Base-by-base conservation (phyloP, 2,329 filamentous ascomycete species). In the Fusarium equiseti region DNA sequence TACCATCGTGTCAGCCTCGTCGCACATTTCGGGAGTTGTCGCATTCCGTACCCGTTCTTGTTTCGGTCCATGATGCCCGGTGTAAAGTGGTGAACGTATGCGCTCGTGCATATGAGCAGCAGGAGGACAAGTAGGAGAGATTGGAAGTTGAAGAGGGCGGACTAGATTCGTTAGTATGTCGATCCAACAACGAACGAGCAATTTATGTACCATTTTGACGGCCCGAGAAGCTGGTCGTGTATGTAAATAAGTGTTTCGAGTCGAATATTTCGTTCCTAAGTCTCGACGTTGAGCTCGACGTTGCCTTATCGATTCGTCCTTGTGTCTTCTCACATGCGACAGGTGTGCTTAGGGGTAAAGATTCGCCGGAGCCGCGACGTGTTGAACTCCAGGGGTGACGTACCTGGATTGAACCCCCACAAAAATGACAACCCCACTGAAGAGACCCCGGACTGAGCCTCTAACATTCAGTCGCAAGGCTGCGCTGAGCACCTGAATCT, bases 81-180 rank as follows among this genome's bases (percentile, higher is more conserved):
- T 77, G 96, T 92, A 70, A 97, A 90, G 76, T 93, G 92, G 85
- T 98, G 96, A 60, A 94, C 88, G 83, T 99, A 98, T 68, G 96
- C 90, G 81, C 93, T 95, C 61, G 96, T 98, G 88, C 96, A 99
- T 79, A 98, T 97, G 75, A 97, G 90, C 74, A 99, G 91, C 54
- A 99, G 90, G 77, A 99, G 90, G 73, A 98, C 95, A 76, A 98
- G 89, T 75, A 99, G 89, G 75, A 98, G 92, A 63, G 94, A 97
- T 82, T 98, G 94, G 86, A 99, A 98, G 84, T 98, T 98, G 90
- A 99, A 98, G 77, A 99, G 91, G 59, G 96, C 96, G 64, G 96
- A 92, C 96, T 98, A 77, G 29, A 62, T 35, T 18, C 38, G 64
- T 75, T 63, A 75, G 68, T 24, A 56, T 35, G 46, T 18, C 24